Evolutionary conservation across 148 eudicot genomes (phyloP).

Genomic region (Vaccinium darrowii): DNA sequence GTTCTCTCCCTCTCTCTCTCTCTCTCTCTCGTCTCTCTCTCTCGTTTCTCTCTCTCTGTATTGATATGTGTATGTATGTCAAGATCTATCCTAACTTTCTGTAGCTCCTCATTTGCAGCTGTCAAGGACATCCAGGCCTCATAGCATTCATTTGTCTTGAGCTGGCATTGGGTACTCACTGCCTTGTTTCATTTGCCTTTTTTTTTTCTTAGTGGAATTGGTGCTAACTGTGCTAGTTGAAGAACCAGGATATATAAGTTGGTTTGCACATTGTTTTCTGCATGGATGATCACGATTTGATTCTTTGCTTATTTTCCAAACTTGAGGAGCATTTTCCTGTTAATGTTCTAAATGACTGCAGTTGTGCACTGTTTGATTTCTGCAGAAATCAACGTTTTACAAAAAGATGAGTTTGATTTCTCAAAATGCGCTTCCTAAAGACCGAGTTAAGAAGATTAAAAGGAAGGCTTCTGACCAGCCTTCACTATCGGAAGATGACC

Average conservation of each 20-base stretch:
- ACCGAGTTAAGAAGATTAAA: slow-evolving; percentile 42
- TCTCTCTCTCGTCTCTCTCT: no score
- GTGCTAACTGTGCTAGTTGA: background rate
- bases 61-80: slow-evolving; percentile 29
- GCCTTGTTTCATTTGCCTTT: no score
- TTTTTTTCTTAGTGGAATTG: background rate
- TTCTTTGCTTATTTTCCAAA: background rate
- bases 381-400: slow-evolving; percentile 13
- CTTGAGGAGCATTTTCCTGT: background rate
- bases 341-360: background rate
- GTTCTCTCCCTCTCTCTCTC: no score
- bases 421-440: slow-evolving; percentile 53
- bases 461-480: slow-evolving; percentile 40
- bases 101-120: slow-evolving; percentile 72
- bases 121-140: slow-evolving; percentile 97
- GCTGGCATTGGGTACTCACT: slow-evolving; percentile 53
- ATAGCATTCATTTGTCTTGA: slow-evolving; percentile 86
- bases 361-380: background rate
- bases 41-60: no score
- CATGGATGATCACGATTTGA: background rate
- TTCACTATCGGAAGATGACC: slow-evolving; percentile 23
- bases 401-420: slow-evolving; percentile 66
- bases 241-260: background rate
- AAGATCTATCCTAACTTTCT: slow-evolving; percentile 81
- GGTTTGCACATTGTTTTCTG: background rate